These are phyloP conservation scores for Buddleja alternifolia DNA, from an alignment of 257 asterid species.

Conservation along the genomic window DNA sequence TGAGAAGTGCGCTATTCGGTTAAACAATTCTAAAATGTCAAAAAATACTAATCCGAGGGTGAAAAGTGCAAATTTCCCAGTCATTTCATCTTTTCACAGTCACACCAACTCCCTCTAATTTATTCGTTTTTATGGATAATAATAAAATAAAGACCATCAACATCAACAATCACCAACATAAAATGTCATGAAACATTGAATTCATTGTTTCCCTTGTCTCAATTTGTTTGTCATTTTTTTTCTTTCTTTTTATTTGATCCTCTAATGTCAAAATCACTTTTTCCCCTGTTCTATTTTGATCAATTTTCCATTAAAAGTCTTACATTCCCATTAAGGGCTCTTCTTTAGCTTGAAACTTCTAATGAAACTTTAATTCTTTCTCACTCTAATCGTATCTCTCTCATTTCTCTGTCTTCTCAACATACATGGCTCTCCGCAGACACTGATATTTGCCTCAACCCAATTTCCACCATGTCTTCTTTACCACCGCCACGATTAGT, in stretches of 20 bases:
- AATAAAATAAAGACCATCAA: not conserved
- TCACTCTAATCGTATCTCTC: conserved; percentile 17
- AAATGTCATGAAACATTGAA: not conserved
- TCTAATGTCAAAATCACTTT: not conserved
- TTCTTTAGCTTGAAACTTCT: not conserved
- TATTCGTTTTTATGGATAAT: not conserved
- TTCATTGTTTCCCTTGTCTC: not conserved
- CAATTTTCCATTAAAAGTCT: not conserved
- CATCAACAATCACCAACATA: conserved; percentile 3
- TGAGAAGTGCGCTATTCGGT: too few species aligned
- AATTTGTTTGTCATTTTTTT: not conserved
- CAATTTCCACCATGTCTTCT: conserved; percentile 23
- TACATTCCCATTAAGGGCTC: not conserved
- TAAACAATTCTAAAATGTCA: too few species aligned
- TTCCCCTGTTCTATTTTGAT: not conserved
- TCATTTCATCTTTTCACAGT: not conserved
- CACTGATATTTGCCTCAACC: conserved; percentile 8
- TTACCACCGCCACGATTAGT: conserved; percentile 25
- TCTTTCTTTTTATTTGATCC: conserved; percentile 14
- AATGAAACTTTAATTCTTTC: not conserved
- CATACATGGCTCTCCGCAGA: conserved; percentile 29
- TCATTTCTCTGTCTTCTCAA: too few species aligned
- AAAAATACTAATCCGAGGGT: too few species aligned
- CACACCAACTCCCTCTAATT: not conserved
- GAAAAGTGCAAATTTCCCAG: too few species aligned